A percentile compares a stretch with the other conserved stretches of the same genome.
phyloP scores from a whole-genome alignment of 768 basidiomycete genomes.

The Tulasnella calospora region DNA sequence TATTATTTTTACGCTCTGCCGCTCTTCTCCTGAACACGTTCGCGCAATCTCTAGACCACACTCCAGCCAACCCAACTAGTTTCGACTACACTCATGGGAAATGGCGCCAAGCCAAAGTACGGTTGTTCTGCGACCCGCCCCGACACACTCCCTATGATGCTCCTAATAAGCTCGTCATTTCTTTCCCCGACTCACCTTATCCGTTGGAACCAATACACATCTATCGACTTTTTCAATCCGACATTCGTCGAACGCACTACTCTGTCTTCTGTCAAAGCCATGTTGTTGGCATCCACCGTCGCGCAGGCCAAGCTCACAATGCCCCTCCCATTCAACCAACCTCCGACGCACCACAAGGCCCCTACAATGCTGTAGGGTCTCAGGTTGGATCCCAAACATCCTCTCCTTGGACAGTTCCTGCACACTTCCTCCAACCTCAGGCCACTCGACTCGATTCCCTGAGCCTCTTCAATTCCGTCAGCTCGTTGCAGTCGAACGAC shows the following conservation, averaged over 20 bases:
- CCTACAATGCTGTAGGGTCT: neutral
- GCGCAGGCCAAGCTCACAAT: slow-evolving; percentile 25
- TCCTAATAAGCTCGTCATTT: neutral
- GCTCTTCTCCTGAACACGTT: neutral
- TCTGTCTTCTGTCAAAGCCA: slow-evolving; percentile 74
- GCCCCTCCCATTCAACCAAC: slow-evolving; percentile 12
- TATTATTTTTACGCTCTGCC: neutral
- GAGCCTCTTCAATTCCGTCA: slow-evolving; percentile 54
- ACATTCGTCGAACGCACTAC: slow-evolving; percentile 69
- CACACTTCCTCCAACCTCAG: neutral
- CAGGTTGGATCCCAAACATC: slow-evolving; percentile 23
- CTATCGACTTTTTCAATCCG: slow-evolving; percentile 69
- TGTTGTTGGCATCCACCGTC: slow-evolving; percentile 65
- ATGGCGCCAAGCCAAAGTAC: neutral
- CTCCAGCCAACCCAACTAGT: neutral
- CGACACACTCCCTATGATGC: neutral
- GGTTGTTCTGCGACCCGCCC: neutral
- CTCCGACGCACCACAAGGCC: neutral
- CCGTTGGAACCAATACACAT: slow-evolving; percentile 60
- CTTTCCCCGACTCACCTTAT: neutral
- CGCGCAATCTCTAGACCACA: neutral
- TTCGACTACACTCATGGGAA: neutral
- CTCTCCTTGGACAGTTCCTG: neutral
- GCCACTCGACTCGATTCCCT: slow-evolving; percentile 3
- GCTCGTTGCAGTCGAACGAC: slow-evolving; percentile 30